Evolutionary conservation across 225 moss, liverwort and hornwort species (phyloP).

Genomic region (Sphagnum tenellum): DNA sequence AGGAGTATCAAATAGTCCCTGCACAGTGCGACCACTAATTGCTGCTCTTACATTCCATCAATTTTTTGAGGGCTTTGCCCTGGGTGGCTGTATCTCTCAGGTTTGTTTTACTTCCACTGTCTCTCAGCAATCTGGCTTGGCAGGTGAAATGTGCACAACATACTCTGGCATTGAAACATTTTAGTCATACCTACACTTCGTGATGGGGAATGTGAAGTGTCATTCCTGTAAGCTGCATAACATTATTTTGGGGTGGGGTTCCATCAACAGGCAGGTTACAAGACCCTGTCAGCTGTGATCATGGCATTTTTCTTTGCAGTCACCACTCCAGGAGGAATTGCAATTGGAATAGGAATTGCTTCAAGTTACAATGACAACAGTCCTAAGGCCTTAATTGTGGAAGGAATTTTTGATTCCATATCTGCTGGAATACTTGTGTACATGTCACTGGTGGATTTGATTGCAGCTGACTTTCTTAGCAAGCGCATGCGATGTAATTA

Average conservation of each 20-base stretch:
- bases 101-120: constrained; percentile 9
- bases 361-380: constrained; percentile 56
- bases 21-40: constrained; percentile 67
- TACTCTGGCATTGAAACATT: not conserved
- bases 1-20: constrained; percentile 75
- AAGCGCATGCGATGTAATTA: constrained; percentile 62
- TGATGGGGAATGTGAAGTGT: not conserved
- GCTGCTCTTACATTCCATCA: constrained; percentile 88
- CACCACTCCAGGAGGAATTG: constrained; percentile 61
- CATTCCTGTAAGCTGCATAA: too few relatives aligned
- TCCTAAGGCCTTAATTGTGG: constrained; percentile 43
- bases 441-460: constrained; percentile 68
- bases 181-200: not conserved
- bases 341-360: constrained; percentile 40
- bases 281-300: constrained; percentile 10
- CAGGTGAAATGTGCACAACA: not conserved
- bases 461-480: constrained; percentile 74
- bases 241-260: too few relatives aligned
- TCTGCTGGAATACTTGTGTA: constrained; percentile 62
- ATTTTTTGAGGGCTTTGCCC: constrained; percentile 88
- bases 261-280: constrained; percentile 42
- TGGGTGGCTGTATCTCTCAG: constrained; percentile 89
- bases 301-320: constrained; percentile 62
- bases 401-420: constrained; percentile 60
- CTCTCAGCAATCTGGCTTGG: not conserved